Conservation (phyloP, 352 stramenopile genomes). For the Poterioochromonas sp. region DNA sequence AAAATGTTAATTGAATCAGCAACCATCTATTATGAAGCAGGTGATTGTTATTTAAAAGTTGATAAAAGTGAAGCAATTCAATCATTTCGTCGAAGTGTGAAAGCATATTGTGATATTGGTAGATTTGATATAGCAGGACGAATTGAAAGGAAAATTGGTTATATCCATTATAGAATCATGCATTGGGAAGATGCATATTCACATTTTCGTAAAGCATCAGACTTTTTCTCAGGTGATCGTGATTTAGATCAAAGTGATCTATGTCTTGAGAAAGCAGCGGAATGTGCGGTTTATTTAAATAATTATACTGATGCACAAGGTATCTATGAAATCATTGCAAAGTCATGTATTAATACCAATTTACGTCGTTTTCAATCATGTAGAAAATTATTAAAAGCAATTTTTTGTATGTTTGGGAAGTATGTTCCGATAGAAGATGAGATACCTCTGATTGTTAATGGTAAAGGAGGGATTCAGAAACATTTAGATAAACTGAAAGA, state of each 20-base stretch:
- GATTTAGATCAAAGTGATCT: background rate
- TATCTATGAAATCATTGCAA: constrained; percentile 13
- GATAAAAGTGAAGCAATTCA: constrained; percentile 5
- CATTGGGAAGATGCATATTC: constrained; percentile 9
- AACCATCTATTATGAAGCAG: constrained; percentile 22
- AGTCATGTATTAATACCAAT: background rate
- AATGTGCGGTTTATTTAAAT: background rate
- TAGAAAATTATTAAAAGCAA: background rate
- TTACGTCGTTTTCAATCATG: background rate
- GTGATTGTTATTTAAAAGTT: constrained; percentile 7
- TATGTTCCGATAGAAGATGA: too few relatives aligned
- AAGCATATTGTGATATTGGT: constrained; percentile 27
- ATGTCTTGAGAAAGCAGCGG: constrained; percentile 22
- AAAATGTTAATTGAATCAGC: background rate
- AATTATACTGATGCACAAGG: background rate
- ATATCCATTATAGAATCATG: background rate
- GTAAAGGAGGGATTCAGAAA: background rate
- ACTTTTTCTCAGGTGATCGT: constrained; percentile 21
- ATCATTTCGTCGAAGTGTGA: background rate
- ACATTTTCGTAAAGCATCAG: constrained; percentile 3
- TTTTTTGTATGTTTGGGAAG: background rate
- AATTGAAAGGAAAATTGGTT: background rate
- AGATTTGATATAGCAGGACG: background rate
- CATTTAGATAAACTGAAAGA: background rate
- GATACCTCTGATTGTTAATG: too few relatives aligned